Evolutionary conservation across 2,329 filamentous ascomycete species (phyloP).

Genomic region (Knufia petricola): DNA sequence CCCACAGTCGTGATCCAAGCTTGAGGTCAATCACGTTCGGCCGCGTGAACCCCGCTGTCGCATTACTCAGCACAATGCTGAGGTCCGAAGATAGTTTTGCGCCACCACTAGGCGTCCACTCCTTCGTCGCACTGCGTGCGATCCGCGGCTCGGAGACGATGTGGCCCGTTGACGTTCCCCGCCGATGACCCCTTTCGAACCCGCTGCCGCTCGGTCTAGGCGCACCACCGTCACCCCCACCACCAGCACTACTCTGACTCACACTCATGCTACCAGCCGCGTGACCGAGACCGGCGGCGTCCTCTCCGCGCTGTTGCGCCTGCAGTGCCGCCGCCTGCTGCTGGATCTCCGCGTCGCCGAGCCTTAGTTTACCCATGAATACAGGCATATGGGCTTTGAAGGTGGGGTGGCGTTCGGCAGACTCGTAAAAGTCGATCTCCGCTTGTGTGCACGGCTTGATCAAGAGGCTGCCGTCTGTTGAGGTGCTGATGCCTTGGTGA

Average conservation of each 20-base stretch:
- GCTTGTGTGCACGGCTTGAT: slow-evolving; percentile 85
- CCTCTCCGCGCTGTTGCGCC: slow-evolving; percentile 26
- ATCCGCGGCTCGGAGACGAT: slow-evolving; percentile 22
- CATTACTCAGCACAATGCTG: slow-evolving; percentile 77
- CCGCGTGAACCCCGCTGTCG: slow-evolving; percentile 65
- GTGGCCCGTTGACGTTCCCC: slow-evolving; percentile 13
- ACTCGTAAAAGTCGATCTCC: slow-evolving; percentile 86
- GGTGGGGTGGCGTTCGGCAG: slow-evolving; percentile 55
- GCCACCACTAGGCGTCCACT: slow-evolving; percentile 44
- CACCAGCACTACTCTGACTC: too few species aligned
- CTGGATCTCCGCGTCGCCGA: slow-evolving; percentile 44
- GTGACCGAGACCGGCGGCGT: too few species aligned
- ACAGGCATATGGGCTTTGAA: slow-evolving; percentile 75
- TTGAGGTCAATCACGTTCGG: slow-evolving; percentile 94
- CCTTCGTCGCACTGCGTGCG: slow-evolving; percentile 18
- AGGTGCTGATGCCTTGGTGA: slow-evolving; percentile 76
- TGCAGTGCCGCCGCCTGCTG: slow-evolving; percentile 35
- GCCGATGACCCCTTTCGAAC: neutral
- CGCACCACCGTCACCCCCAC: neutral
- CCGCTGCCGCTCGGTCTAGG: neutral
- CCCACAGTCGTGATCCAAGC: slow-evolving; percentile 77
- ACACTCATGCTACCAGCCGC: too few species aligned
- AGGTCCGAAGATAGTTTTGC: slow-evolving; percentile 64
- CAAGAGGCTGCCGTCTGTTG: slow-evolving; percentile 72
- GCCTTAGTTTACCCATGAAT: slow-evolving; percentile 68